Evolutionary conservation across 148 eudicot genomes (phyloP).

Genomic region (Rhododendron williamsianum): DNA sequence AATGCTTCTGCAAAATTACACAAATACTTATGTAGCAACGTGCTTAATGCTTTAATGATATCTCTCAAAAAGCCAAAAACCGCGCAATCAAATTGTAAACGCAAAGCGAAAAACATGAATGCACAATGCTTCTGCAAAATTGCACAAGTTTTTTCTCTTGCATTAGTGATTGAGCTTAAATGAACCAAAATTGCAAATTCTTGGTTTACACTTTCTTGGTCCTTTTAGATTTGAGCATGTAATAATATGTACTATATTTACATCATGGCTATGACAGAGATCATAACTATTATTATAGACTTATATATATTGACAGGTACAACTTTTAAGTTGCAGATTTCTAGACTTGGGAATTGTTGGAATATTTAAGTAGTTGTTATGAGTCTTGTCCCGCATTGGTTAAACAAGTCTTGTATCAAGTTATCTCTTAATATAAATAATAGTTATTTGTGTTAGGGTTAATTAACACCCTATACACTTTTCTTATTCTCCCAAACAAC

Average conservation of each 20-base stretch:
- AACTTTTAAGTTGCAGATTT: background rate
- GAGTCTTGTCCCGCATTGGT: too few relatives aligned
- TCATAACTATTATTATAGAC: too few relatives aligned
- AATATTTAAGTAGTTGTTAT: too few relatives aligned
- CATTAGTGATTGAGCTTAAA: background rate
- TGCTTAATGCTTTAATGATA: background rate
- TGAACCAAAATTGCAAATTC: background rate
- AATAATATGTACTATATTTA: background rate
- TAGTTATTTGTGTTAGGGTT: too few relatives aligned
- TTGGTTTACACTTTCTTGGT: background rate
- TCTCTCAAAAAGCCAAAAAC: background rate
- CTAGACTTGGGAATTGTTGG: too few relatives aligned
- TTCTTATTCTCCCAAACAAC: too few relatives aligned
- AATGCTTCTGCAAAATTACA: too few relatives aligned
- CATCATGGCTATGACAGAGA: background rate
- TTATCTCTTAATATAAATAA: too few relatives aligned
- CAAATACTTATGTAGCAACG: too few relatives aligned
- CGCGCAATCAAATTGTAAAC: background rate
- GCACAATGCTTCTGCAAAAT: background rate
- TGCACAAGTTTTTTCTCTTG: background rate
- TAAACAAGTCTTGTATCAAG: too few relatives aligned
- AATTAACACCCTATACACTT: too few relatives aligned
- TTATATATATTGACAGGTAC: background rate
- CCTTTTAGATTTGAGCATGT: background rate
- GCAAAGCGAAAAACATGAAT: background rate